Percentiles rank a stretch among this genome's conserved stretches.
Conservation (phyloP, 2,329 filamentous ascomycete species). For the Boeremia exigua region DNA sequence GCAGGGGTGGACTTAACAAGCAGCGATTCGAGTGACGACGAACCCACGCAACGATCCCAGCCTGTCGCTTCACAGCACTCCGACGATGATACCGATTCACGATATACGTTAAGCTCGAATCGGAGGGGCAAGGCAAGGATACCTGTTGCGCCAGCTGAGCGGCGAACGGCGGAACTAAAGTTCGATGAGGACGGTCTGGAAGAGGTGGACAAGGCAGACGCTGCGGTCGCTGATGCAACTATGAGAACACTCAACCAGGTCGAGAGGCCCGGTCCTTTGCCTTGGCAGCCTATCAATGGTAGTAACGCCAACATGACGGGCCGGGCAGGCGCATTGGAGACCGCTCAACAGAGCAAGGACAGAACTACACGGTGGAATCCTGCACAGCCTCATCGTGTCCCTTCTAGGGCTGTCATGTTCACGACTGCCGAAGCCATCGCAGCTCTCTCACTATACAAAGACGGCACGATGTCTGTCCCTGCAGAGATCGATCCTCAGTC, state of each 20-base stretch:
- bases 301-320: background rate
- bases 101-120: slow-evolving; percentile 9
- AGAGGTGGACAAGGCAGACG: slow-evolving; percentile 12
- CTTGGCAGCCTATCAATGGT: background rate
- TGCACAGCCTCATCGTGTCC: background rate
- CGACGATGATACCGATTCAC: slow-evolving; percentile 10
- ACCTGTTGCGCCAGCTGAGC: background rate
- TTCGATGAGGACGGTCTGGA: slow-evolving; percentile 12
- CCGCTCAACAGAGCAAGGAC: background rate
- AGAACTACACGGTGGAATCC: background rate
- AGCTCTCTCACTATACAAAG: slow-evolving; percentile 2
- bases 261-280: background rate
- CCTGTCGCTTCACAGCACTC: background rate
- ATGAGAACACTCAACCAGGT: background rate
- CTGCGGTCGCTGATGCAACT: background rate
- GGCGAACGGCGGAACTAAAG: slow-evolving; percentile 8
- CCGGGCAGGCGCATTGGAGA: background rate
- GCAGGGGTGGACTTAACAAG: background rate
- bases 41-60: background rate
- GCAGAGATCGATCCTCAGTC: slow-evolving; percentile 4
- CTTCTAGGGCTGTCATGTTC: slow-evolving; percentile 19
- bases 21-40: slow-evolving; percentile 6
- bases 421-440: slow-evolving; percentile 17
- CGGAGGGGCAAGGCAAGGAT: background rate
- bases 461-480: slow-evolving; percentile 4